Base-by-base conservation (phyloP, 129 eudicot genomes). In the Tagetes patula region DNA sequence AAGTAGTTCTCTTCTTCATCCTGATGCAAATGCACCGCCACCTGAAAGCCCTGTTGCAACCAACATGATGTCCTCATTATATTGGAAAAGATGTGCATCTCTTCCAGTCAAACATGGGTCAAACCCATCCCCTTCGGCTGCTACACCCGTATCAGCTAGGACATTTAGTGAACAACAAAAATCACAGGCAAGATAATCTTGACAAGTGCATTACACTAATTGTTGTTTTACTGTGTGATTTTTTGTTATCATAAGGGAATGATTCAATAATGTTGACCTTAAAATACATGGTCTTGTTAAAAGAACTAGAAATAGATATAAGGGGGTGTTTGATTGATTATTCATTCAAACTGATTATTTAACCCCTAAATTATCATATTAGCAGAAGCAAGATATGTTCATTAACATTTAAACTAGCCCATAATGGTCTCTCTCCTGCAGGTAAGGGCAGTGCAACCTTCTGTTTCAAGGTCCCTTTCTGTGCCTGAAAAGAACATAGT, bases 401-500 rank as follows among this genome's bases (percentile, higher is more conserved):
- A 20, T 54, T 27, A 20, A 20, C 27, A 20, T 20, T 20, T 20
- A 20, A 20, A 43, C 48, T 43, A 43, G 11, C 8, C 11, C 2
- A 6, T 43, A 43, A 43, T 6, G 41, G 2, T 43, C 11, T 43
- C 7, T 33, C 42, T 83, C 45, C 14, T 66, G 75, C 93, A 90
- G 98, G 67, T 65, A 65, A 79, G 81, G 11, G 61, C 83, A 14
- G 60, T 71, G 33, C 85, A 78, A 73, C 82, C 86, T 13, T 65
- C 81, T 65, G 87, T 87, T 61, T 81, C 93, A 38, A 87, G 98
- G 91, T 94, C 98, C 37, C 88, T 86, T 48, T 94, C 98, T 54
- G 89, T 89, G 40, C 98, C 98, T 0, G 91, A 84, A 61, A 73
- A 83, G 80, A 90, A 81, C 80, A 52, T 77, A 65, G 88, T 94